Percentiles rank a stretch among this genome's conserved stretches.
Evolutionary conservation across 192 early-diverging fungal genomes (phyloP).

Genomic region (Geranomyces michiganensis): DNA sequence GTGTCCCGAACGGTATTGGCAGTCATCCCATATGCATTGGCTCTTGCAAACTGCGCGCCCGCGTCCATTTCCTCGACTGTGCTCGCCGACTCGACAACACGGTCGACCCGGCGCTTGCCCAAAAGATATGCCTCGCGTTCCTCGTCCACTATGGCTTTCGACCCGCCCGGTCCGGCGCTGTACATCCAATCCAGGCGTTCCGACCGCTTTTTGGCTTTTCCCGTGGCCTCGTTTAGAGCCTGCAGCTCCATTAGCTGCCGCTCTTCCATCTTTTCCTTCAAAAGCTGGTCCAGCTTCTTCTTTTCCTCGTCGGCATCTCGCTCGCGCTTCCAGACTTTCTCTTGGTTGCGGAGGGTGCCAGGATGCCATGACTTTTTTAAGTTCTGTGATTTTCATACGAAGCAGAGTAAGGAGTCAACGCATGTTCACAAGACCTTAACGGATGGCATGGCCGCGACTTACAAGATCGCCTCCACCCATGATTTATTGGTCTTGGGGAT

Average conservation of each 20-base stretch:
- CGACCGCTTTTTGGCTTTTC: constrained; percentile 48
- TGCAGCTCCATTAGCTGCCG: constrained; percentile 84
- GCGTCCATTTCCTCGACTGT: constrained; percentile 46
- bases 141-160: constrained; percentile 50
- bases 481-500: background rate
- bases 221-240: constrained; percentile 67
- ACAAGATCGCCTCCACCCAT: constrained; percentile 46
- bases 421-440: background rate
- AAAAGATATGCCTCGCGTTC: constrained; percentile 90
- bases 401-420: background rate
- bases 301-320: constrained; percentile 82
- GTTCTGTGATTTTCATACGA: constrained; percentile 54
- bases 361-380: constrained; percentile 99
- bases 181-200: constrained; percentile 98
- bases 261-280: constrained; percentile 91
- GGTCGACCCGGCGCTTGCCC: constrained; percentile 82
- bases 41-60: background rate
- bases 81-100: constrained; percentile 48
- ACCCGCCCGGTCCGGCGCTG: constrained; percentile 64
- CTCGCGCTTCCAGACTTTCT: constrained; percentile 85
- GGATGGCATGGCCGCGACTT: background rate
- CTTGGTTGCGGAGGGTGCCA: constrained; percentile 87
- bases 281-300: constrained; percentile 83
- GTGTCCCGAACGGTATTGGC: constrained; percentile 83
- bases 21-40: constrained; percentile 47